These are phyloP conservation scores for Ophiostoma perfectum DNA, from an alignment of 2,329 filamentous ascomycete genomes.

Conservation along the genomic window DNA sequence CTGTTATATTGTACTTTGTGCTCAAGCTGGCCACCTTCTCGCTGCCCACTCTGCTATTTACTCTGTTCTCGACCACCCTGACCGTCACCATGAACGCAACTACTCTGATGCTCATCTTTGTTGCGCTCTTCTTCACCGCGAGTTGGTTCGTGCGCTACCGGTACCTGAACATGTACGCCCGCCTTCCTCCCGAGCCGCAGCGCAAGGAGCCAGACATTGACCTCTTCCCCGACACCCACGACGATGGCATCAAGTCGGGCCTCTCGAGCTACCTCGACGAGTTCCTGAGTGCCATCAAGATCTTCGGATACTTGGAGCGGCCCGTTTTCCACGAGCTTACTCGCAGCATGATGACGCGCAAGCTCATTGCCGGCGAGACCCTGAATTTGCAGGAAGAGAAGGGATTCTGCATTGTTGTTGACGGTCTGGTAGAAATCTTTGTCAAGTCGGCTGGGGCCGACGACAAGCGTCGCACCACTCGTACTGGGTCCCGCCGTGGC, in stretches of 20 bases:
- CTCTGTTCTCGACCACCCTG: slow-evolving; percentile 82
- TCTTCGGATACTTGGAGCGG: slow-evolving; percentile 93
- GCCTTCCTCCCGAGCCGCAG: slow-evolving; percentile 87
- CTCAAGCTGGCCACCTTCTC: slow-evolving; percentile 85
- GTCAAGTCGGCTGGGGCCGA: slow-evolving; percentile 73
- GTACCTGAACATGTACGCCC: slow-evolving; percentile 94
- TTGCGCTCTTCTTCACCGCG: slow-evolving; percentile 71
- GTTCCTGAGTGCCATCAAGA: slow-evolving; percentile 96
- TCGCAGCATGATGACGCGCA: slow-evolving; percentile 94
- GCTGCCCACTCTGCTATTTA: slow-evolving; percentile 82
- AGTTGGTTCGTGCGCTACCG: slow-evolving; percentile 95
- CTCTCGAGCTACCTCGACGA: slow-evolving; percentile 96
- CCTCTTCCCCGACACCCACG: slow-evolving; percentile 87
- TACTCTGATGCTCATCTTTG: slow-evolving; percentile 78
- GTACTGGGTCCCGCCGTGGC: slow-evolving; percentile 37
- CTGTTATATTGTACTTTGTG: slow-evolving; percentile 65
- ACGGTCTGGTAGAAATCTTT: slow-evolving; percentile 94
- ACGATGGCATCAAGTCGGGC: slow-evolving; percentile 82
- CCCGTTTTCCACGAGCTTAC: slow-evolving; percentile 98
- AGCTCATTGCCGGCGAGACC: slow-evolving; percentile 93
- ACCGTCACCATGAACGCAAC: slow-evolving; percentile 99
- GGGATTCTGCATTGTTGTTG: slow-evolving; percentile 94
- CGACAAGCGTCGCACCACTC: neutral
- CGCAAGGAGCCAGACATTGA: slow-evolving; percentile 94
- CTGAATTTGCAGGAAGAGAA: slow-evolving; percentile 95